These are phyloP conservation scores for Xylogone sp. DNA, from an alignment of 2,329 filamentous ascomycete species.

Conservation along the genomic window DNA sequence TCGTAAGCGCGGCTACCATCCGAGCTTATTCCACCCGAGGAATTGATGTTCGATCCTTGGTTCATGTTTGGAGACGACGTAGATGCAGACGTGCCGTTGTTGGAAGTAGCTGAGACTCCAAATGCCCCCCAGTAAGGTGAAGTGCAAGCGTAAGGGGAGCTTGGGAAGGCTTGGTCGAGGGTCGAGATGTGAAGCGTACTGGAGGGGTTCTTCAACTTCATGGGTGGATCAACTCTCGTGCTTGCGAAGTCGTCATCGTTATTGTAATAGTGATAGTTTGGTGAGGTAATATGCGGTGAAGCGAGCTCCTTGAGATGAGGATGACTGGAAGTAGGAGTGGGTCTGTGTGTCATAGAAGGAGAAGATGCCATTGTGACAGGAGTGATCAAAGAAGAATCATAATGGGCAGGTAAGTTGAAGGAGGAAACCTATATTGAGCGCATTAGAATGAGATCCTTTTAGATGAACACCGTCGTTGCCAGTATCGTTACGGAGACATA, in stretches of 20 bases:
- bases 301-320: not conserved
- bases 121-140: slow-evolving; percentile 19
- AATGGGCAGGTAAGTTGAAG: slow-evolving; percentile 23
- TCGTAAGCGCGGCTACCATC: slow-evolving; percentile 10
- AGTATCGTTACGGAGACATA: slow-evolving; percentile 12
- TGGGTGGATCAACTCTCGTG: slow-evolving; percentile 13
- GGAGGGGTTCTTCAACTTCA: slow-evolving; percentile 20
- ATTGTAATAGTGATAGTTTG: slow-evolving; percentile 12
- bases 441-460: slow-evolving; percentile 7
- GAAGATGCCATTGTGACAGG: slow-evolving; percentile 21
- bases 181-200: slow-evolving; percentile 11
- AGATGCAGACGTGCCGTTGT: slow-evolving; percentile 7
- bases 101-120: slow-evolving; percentile 19
- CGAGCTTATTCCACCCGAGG: slow-evolving; percentile 13
- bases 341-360: slow-evolving; percentile 7
- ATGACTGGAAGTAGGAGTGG: not conserved
- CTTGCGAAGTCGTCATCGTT: slow-evolving; percentile 14
- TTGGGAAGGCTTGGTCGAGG: slow-evolving; percentile 13
- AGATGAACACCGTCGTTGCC: not conserved
- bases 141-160: slow-evolving; percentile 10
- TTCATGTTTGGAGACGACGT: slow-evolving; percentile 15
- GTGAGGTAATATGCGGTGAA: slow-evolving; percentile 2
- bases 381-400: slow-evolving; percentile 22
- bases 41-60: slow-evolving; percentile 13
- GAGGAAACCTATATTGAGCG: slow-evolving; percentile 21